Percentiles rank a stretch among this genome's conserved stretches.
These are phyloP conservation scores for Fusarium papillatum DNA, from an alignment of 2,329 filamentous ascomycete genomes.

Conservation along the genomic window DNA sequence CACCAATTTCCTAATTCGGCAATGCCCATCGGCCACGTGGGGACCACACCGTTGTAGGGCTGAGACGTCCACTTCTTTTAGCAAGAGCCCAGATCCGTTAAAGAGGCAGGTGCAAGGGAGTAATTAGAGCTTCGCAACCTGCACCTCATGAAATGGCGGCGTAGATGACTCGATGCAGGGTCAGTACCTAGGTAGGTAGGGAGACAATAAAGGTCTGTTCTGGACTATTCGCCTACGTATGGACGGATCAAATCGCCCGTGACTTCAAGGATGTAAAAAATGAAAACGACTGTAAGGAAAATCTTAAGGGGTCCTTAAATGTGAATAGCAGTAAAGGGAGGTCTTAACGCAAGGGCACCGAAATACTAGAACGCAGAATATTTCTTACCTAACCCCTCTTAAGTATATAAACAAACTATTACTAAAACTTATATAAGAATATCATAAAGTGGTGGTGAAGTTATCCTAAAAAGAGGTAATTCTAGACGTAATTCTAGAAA, in stretches of 20 bases:
- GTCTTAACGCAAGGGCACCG: neutral
- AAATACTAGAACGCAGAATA: neutral
- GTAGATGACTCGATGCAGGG: neutral
- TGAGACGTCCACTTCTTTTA: neutral
- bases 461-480: no score
- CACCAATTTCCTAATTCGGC: neutral
- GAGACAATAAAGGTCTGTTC: neutral
- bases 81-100: neutral
- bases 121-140: neutral
- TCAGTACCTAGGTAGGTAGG: neutral
- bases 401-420: no score
- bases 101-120: neutral
- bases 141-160: neutral
- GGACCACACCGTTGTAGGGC: neutral
- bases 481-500: no score
- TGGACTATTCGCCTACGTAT: neutral
- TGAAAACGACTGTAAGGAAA: neutral
- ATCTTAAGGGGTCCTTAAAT: neutral
- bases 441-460: no score
- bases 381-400: no score
- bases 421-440: no score
- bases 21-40: neutral
- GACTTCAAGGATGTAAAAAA: neutral
- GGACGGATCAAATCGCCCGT: neutral
- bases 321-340: neutral